Evolutionary conservation across 805 yeast species (phyloP).

Genomic region (Ogataea glucozyma): DNA sequence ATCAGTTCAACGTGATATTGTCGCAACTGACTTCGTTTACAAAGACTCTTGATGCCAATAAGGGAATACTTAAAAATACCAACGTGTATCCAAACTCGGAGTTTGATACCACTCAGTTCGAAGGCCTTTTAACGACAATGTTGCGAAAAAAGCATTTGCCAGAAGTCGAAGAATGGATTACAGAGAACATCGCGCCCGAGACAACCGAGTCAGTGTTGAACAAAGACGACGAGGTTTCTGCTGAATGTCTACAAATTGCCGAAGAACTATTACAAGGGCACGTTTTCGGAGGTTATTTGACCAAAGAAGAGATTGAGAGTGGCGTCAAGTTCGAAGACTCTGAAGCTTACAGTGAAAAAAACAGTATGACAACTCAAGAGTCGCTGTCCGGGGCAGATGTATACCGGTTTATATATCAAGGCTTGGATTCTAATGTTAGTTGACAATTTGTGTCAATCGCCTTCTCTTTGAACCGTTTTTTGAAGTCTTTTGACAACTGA

Average conservation of each 20-base stretch:
- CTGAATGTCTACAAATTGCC: conserved; percentile 62
- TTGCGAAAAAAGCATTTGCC: conserved; percentile 87
- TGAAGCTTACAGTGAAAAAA: conserved; percentile 33
- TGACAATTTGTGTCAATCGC: not conserved
- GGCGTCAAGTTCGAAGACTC: conserved; percentile 27
- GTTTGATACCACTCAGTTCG: conserved; percentile 85
- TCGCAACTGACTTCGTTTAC: conserved; percentile 85
- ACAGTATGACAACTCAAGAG: not conserved
- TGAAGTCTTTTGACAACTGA: conserved; percentile 43
- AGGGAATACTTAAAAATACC: conserved; percentile 58
- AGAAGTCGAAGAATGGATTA: conserved; percentile 86
- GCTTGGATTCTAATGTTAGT: conserved; percentile 32
- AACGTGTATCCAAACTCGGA: conserved; percentile 81
- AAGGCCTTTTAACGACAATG: conserved; percentile 78
- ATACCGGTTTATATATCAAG: conserved; percentile 47
- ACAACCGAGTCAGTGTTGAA: conserved; percentile 30
- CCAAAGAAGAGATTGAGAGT: conserved; percentile 47
- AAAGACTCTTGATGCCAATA: conserved; percentile 60
- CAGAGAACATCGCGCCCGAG: conserved; percentile 27
- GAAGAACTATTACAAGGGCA: conserved; percentile 55
- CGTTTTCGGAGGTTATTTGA: conserved; percentile 61
- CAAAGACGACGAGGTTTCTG: conserved; percentile 64
- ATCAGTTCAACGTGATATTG: conserved; percentile 78
- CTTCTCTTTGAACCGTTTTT: conserved; percentile 9
- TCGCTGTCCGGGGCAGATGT: conserved; percentile 39